A percentile compares a stretch with the other conserved stretches of the same genome.
phyloP scores from a whole-genome alignment of 345 rosid species.

The Lepidium africanum region DNA sequence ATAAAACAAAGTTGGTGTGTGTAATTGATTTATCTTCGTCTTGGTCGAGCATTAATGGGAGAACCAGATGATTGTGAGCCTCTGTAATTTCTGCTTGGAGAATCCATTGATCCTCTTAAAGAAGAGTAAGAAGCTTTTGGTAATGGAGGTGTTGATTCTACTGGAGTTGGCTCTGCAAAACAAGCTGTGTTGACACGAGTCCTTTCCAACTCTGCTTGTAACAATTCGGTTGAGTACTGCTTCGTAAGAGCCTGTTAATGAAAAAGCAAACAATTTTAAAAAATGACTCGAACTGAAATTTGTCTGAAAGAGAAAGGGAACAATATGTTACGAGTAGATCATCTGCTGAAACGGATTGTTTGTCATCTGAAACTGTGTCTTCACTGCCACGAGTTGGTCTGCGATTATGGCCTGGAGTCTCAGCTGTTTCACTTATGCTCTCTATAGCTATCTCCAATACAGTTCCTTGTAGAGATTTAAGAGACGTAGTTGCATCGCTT shows the following conservation, averaged over 20 bases:
- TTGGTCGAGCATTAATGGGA: constrained; percentile 48
- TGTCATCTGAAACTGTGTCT: constrained; percentile 76
- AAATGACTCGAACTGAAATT: background rate
- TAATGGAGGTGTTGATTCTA: constrained; percentile 52
- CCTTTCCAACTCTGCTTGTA: constrained; percentile 80
- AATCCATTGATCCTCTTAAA: constrained; percentile 56
- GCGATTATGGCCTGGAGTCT: constrained; percentile 60
- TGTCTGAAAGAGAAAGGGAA: background rate
- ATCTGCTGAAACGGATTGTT: constrained; percentile 82
- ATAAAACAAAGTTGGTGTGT: background rate
- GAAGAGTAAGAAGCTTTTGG: constrained; percentile 60
- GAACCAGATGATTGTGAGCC: constrained; percentile 43
- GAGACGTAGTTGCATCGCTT: constrained; percentile 68
- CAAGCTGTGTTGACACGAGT: constrained; percentile 92
- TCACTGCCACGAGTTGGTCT: constrained; percentile 94
- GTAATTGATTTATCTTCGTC: constrained; percentile 38
- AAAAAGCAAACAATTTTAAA: too few species aligned
- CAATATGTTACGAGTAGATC: constrained; percentile 69
- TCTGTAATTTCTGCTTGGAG: constrained; percentile 55
- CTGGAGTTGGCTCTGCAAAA: constrained; percentile 59
- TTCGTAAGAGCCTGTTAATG: constrained; percentile 65
- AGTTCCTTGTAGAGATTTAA: constrained; percentile 76
- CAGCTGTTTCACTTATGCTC: constrained; percentile 55
- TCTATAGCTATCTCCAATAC: constrained; percentile 85
- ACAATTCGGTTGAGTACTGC: constrained; percentile 71